Evolutionary conservation across 2,329 filamentous ascomycete genomes (phyloP), one percentile per base, ranked within the genome.

Genomic region (Zymoseptoria brevis): DNA sequence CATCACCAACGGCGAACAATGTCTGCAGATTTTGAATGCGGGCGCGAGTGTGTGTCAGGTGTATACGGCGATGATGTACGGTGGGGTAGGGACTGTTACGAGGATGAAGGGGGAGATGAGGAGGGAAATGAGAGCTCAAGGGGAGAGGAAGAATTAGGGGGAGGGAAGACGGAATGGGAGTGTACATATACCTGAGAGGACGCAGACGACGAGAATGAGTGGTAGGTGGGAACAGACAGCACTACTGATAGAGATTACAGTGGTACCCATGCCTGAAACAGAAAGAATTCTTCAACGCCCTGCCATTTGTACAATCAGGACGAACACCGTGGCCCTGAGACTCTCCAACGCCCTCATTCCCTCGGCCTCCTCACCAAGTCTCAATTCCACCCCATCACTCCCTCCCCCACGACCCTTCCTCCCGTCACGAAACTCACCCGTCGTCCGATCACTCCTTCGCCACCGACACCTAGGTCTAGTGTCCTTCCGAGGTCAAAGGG

Each of bases 1-100:
- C 19, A 93, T 99, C 70, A 94, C 88, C 1, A 93, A 87, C 64
- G 94, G 94, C 4, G 81, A 87, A 63, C 87, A 97, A 75, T 95
- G 90, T 8, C 77, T 89, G 13, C 81, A 89, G 75, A 84, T 93
- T 6, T 79, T 97, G 54, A 89, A 95, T 66, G 91, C 92, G 0
- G 94, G 94, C 8, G 94, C 94, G 0, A 93, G 87, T 67, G 86
- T 72, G 5, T 96, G 56, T 56, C 70, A 73, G 63, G 64, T 72
- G 8, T 97, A 97, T 74, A 99, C 94, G 0, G 88, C 83, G 4
- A 74, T 88, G 66, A 81, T 84, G 54, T 87, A 85, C 66, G 82
- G 83, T 16, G 84, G 84, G 50, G 75, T 79, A 1, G 83, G 83
- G n/a, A 85, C 83, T 0, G 80, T 86, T 30, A 84, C 74, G 24